These are phyloP conservation scores for Solanum commersonii DNA, from an alignment of 257 asterid genomes.

Conservation along the genomic window DNA sequence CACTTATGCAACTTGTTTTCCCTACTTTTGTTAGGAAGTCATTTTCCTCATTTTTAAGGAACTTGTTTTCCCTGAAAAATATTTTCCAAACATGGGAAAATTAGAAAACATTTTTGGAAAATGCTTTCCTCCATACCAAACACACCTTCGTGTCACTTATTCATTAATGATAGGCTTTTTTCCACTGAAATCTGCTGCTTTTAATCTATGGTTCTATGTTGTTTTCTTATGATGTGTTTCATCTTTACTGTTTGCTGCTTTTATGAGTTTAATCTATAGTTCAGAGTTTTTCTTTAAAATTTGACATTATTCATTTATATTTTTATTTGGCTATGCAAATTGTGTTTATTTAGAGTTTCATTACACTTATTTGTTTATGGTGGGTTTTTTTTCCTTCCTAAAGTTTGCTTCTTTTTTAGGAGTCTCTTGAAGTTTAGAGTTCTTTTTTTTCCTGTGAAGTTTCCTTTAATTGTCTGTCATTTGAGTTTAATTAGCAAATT, in stretches of 20 bases:
- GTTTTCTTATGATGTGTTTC: not conserved
- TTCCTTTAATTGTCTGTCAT: not conserved
- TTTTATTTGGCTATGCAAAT: not conserved
- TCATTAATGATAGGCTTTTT: not conserved
- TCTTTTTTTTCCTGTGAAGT: not conserved
- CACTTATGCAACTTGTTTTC: no score
- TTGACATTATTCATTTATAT: not conserved
- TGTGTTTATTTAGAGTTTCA: not conserved
- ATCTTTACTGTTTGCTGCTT: not conserved
- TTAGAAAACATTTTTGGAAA: no score
- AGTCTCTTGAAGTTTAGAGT: not conserved
- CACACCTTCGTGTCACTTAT: not conserved
- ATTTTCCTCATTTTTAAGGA: no score
- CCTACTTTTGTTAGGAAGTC: no score
- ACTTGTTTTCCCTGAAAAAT: no score
- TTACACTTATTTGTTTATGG: not conserved
- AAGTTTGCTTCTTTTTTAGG: not conserved
- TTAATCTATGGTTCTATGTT: not conserved
- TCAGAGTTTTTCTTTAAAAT: not conserved
- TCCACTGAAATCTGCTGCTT: not conserved
- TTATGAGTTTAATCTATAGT: not conserved
- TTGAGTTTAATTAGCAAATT: not conserved
- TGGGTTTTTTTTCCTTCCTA: not conserved
- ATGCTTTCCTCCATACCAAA: no score
- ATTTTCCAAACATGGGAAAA: no score